Base-by-base conservation (phyloP, 768 basidiomycete species). In the Trichaptum fuscoviolaceum region DNA sequence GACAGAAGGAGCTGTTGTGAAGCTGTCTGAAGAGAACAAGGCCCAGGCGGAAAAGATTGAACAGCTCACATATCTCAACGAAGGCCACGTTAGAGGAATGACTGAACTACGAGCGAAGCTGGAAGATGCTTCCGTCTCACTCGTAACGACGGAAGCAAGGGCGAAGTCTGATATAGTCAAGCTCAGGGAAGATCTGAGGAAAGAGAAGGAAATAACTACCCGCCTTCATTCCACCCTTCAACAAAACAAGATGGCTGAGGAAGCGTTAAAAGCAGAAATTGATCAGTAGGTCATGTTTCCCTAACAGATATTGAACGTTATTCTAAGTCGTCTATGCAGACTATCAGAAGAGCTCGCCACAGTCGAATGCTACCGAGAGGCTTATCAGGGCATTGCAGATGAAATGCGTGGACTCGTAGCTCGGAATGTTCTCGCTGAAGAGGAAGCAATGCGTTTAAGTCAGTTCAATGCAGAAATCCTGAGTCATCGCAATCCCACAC, bases 401-500 rank as follows among this genome's bases (percentile, higher is more conserved):
- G 84, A 91, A 71, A 83, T 93, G 27, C 83, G 82, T 20, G 79
- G 83, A 7, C 82, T 96, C 10, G 76, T 89, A 20, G 83, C 85
- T 15, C 83, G 89, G 12, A 92, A 94, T 69, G 83, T 87, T 35
- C 80, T 95, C 36, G 92, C 92, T 7, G 89, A 95, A 71, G 87
- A 87, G 57, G 95, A 96, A 74, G 87, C 90, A 0, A 80, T 84
- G 52, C 79, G 82, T n/a, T 82, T 96, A 58, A 87, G 90, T 69
- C 83, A 82, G 71, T 90, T 93, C 78, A 96, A 96, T 69, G 91
- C 92, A 0, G 87, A 95, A 73, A 90, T 96, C 66, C 78, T 95
- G 20, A 87, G 92, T 0, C 94, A 96, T 73, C 82, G 84, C 35
- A 95, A 96, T 72, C 91, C 92, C 9, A 86, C 87, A 1, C 95